Evolutionary conservation across 805 yeast species (phyloP).

Genomic region (Middelhovenomyces tepae): DNA sequence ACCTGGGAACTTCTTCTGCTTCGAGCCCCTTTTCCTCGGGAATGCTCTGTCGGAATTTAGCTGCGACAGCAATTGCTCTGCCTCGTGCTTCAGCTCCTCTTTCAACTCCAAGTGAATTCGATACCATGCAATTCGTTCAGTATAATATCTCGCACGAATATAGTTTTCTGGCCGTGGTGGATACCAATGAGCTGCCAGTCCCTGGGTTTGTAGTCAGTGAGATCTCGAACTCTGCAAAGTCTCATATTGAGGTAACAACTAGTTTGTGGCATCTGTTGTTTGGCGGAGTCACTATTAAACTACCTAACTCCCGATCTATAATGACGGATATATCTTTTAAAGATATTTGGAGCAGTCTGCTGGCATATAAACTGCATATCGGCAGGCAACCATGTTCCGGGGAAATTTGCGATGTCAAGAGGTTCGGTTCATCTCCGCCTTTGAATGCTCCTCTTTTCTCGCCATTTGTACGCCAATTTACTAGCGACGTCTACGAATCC

Average conservation of each 20-base stretch:
- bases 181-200: slow-evolving; percentile 20
- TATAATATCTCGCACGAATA: too few species aligned
- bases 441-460: slow-evolving; percentile 31
- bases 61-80: slow-evolving; percentile 30
- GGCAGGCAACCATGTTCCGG: slow-evolving; percentile 10
- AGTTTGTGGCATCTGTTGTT: slow-evolving; percentile 17
- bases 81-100: slow-evolving; percentile 39
- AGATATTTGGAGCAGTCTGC: slow-evolving; percentile 52
- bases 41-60: slow-evolving; percentile 38
- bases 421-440: slow-evolving; percentile 8
- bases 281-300: slow-evolving; percentile 24
- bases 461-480: slow-evolving; percentile 63
- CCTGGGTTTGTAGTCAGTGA: slow-evolving; percentile 22
- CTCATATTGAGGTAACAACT: slow-evolving; percentile 10
- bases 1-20: slow-evolving; percentile 4
- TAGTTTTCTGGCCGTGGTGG: slow-evolving; percentile 44
- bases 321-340: slow-evolving; percentile 42
- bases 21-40: slow-evolving; percentile 5
- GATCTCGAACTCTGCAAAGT: slow-evolving; percentile 22
- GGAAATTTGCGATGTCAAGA: slow-evolving; percentile 12
- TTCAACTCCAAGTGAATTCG: slow-evolving; percentile 37
- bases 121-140: slow-evolving; percentile 44
- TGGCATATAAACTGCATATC: slow-evolving; percentile 40
- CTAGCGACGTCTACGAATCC: slow-evolving; percentile 57
- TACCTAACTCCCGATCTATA: slow-evolving; percentile 38